Evolutionary conservation across 2,329 filamentous ascomycete species (phyloP).

Genomic region (Nemania abortiva): DNA sequence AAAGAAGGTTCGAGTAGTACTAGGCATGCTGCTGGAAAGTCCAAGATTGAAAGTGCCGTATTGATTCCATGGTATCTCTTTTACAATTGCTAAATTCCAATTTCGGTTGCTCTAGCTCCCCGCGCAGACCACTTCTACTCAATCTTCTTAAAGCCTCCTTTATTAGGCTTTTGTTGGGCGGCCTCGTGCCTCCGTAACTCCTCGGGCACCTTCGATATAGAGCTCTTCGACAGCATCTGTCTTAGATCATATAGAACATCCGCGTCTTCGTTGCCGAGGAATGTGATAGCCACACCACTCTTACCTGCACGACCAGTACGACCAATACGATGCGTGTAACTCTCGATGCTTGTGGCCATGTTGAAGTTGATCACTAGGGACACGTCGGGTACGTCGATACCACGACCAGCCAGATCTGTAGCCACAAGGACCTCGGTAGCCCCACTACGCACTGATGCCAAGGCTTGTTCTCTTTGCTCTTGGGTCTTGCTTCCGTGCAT

Average conservation of each 20-base stretch:
- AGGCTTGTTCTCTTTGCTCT: slow-evolving; percentile 94
- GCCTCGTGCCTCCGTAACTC: slow-evolving; percentile 90
- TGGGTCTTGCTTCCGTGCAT: slow-evolving; percentile 97
- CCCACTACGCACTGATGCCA: slow-evolving; percentile 85
- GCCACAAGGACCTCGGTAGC: slow-evolving; percentile 90
- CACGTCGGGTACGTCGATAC: slow-evolving; percentile 97
- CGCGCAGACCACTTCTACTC: slow-evolving; percentile 36
- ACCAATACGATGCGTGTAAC: slow-evolving; percentile 96
- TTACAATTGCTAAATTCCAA: slow-evolving; percentile 6
- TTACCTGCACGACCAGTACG: slow-evolving; percentile 98
- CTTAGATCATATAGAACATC: slow-evolving; percentile 95
- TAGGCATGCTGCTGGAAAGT: not conserved
- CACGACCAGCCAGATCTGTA: slow-evolving; percentile 93
- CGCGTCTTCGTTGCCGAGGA: slow-evolving; percentile 88
- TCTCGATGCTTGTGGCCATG: slow-evolving; percentile 93
- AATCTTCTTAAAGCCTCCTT: slow-evolving; percentile 50
- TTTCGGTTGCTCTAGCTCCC: not conserved
- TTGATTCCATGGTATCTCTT: slow-evolving; percentile 33
- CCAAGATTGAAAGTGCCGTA: not conserved
- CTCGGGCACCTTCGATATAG: slow-evolving; percentile 89
- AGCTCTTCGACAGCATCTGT: slow-evolving; percentile 93
- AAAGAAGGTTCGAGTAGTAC: no score
- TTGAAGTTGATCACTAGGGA: slow-evolving; percentile 98
- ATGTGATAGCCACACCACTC: slow-evolving; percentile 95
- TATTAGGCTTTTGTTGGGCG: slow-evolving; percentile 82